A percentile compares a stretch with the other conserved stretches of the same genome.
Conservation (phyloP, 371 early-diverging fungal genomes). For the Quaeritorhiza haematococci region DNA sequence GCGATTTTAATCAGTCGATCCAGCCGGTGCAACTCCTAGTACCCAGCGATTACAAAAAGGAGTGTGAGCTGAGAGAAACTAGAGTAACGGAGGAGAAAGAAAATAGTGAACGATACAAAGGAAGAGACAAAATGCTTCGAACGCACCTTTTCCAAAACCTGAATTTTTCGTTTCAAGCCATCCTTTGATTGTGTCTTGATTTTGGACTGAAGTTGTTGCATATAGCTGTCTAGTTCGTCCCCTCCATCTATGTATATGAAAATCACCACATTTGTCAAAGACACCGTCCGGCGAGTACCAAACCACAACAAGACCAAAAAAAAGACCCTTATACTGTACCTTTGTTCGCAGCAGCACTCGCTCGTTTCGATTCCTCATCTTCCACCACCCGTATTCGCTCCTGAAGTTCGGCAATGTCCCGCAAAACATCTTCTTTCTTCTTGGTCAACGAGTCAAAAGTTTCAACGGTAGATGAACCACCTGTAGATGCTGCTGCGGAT, state of each 20-base stretch:
- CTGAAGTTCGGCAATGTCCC: constrained; percentile 20
- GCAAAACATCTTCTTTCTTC: constrained; percentile 25
- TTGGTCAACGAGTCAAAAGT: constrained; percentile 56
- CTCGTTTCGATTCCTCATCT: constrained; percentile 15
- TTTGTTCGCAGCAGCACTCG: constrained; percentile 2
- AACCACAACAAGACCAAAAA: too few relatives aligned
- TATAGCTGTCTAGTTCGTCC: constrained; percentile 61
- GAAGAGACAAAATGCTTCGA: too few relatives aligned
- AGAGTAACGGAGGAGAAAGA: too few relatives aligned
- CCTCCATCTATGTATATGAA: constrained; percentile 33
- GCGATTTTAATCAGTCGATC: constrained; percentile 47
- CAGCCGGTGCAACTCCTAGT: constrained; percentile 49
- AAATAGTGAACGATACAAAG: too few relatives aligned
- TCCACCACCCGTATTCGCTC: constrained; percentile 13
- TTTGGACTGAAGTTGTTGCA: constrained; percentile 37
- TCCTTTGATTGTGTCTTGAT: constrained; percentile 34
- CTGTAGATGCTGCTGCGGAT: constrained; percentile 24
- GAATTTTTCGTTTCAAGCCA: constrained; percentile 40
- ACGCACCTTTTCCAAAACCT: constrained; percentile 47
- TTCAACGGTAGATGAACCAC: constrained; percentile 44
- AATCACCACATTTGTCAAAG: constrained; percentile 24
- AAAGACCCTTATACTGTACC: too few relatives aligned
- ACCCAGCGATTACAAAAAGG: too few relatives aligned
- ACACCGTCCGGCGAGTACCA: too few relatives aligned
- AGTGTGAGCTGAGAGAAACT: too few relatives aligned